Evolutionary conservation across 257 asterid species (phyloP), one percentile per base, ranked within the genome.

Genomic region (Plectranthus barbatus): DNA sequence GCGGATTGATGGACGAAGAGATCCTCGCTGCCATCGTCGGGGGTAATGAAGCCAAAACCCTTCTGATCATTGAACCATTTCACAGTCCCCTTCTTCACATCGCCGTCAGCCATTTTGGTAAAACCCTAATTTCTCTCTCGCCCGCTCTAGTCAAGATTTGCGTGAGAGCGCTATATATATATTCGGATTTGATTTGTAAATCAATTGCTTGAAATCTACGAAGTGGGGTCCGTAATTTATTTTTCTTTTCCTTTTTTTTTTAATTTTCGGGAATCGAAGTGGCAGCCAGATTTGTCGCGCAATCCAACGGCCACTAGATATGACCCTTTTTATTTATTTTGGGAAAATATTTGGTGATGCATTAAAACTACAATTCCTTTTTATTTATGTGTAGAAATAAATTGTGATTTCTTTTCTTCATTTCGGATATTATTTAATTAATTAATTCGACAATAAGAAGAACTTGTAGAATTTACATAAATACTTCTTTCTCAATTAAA

Each of bases 31-130:
- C 96, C 97, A 31, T 85, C 95, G 0, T 79, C 84, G 5, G 96
- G 97, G 8, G 95, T 87, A 56, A 91, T 87, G 73, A 91, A 91
- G 0, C 97, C 97, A 29, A 78, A 91, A 0, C 97, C 97, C 36
- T 87, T 91, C 20, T 84, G 91, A 48, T 82, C 93, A 62, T 74
- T 82, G 67, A 91, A 91, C 96, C 97, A 91, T 70, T 91, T 91
- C 5, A 91, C 97, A 1, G 68, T 62, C 0, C 97, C 97, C 80
- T 52, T 80, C 2, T 64, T 71, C 71, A 78, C 75, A 18, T 77
- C 78, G 12, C 58, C 62, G 41, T 71, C 82, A 1, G 73, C 78
- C 88, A 79, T 82, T 34, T 2, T 26, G 2, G 8, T 67, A 15
- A 54, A 55, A 79, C 86, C 86, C 83, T 77, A 80, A 23, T 56